A percentile compares a stretch with the other conserved stretches of the same genome.
These are phyloP conservation scores for Botrytis medusae DNA, from an alignment of 2,329 filamentous ascomycete genomes.

Conservation along the genomic window DNA sequence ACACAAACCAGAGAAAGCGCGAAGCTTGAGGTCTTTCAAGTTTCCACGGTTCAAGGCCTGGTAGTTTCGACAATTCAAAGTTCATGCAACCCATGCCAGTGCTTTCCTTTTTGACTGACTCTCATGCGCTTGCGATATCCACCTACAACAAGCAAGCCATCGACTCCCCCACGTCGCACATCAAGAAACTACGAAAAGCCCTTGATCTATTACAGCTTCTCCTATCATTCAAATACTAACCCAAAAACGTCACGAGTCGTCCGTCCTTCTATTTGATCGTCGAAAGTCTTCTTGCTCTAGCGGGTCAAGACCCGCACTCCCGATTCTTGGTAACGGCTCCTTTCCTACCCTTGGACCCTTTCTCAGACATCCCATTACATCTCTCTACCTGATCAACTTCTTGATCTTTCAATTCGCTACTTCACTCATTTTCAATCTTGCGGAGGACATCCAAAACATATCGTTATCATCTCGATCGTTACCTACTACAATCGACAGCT, in stretches of 20 bases:
- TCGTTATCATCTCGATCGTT: constrained; percentile 25
- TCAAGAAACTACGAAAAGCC: constrained; percentile 7
- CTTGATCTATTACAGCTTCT: constrained; percentile 15
- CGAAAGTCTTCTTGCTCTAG: constrained; percentile 21
- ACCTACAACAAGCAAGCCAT: constrained; percentile 27
- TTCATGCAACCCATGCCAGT: constrained; percentile 31
- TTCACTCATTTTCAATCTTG: constrained; percentile 28
- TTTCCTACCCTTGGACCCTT: constrained; percentile 26
- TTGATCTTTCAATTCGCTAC: constrained; percentile 24
- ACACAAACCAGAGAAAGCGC: constrained; percentile 18
- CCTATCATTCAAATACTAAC: constrained; percentile 23
- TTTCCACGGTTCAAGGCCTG: constrained; percentile 22
- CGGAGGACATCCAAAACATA: constrained; percentile 22
- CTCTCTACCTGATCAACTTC: constrained; percentile 27
- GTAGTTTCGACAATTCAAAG: constrained; percentile 22
- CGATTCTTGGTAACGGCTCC: constrained; percentile 33
- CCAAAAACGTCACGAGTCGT: constrained; percentile 20
- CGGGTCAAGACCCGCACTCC: constrained; percentile 36
- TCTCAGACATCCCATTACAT: constrained; percentile 27
- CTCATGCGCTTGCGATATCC: constrained; percentile 29
- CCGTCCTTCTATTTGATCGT: constrained; percentile 18
- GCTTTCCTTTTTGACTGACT: constrained; percentile 26
- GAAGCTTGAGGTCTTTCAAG: constrained; percentile 1
- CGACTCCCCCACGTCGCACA: constrained; percentile 19
- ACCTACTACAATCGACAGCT: constrained; percentile 20